Evolutionary conservation across 2,329 filamentous ascomycete species (phyloP), one percentile per base, ranked within the genome.

Genomic region (Hypoxylon sp.): DNA sequence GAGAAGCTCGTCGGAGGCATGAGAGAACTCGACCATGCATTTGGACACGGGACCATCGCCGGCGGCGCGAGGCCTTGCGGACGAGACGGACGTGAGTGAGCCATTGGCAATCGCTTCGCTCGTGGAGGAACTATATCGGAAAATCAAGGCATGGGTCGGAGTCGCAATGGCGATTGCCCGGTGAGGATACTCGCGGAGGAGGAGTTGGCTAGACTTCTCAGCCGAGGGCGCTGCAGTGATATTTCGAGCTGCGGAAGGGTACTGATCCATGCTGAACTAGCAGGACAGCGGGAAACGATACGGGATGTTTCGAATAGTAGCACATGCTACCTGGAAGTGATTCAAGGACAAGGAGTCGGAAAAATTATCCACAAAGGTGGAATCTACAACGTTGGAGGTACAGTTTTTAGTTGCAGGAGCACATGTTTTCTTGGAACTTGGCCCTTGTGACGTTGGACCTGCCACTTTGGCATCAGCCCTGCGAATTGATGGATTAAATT

Each of bases 11-110:
- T 88, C 84, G 37, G 89, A 86, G 42, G 88, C 81, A 8, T 88
- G 85, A 11, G 90, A 85, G 79, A 98, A 97, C 79, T 97, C 94
- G 72, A 98, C 94, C 86, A 97, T 94, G 84, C 94, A 97, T 74
- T 87, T 87, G 80, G 89, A 80, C 74, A 87, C 73, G 78, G 81
- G 71, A 78, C 82, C 72, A 60, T 86, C 83, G 71, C 78, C 78
- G 64, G 77, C 77, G 33, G 78, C 77, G 37, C 85, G 84, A 46
- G 82, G 78, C 35, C 83, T 83, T 44, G 81, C 78, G 33, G 84
- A 83, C 14, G 83, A 78, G 20, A 87, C 78, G 8, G 89, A 88
- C 59, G 85, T 81, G 67, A 88, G 85, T 51, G 86, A 90, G 69
- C 87, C 87, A 82, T 90, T 89, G 59, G 83, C 81, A 70, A 85